A percentile compares a stretch with the other conserved stretches of the same genome.
Conservation (phyloP, 2,329 filamentous ascomycete species). For the Monosporascus sp. region DNA sequence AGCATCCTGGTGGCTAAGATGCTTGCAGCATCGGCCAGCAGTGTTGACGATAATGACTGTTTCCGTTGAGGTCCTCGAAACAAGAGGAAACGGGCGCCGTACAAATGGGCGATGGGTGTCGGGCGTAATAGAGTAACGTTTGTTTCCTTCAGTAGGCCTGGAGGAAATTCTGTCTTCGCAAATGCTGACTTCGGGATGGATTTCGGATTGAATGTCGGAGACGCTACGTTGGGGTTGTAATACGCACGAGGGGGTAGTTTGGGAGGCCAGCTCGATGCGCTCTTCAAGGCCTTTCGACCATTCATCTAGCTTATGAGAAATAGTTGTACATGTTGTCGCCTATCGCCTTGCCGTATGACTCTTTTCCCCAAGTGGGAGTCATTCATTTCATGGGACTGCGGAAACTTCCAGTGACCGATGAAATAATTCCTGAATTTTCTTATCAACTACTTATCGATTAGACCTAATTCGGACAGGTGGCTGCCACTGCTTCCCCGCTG, state of each 20-base stretch:
- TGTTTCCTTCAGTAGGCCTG: conserved; percentile 7
- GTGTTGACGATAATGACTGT: neutral
- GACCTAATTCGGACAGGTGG: too few species aligned
- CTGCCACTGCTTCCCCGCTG: too few species aligned
- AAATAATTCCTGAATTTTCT: too few species aligned
- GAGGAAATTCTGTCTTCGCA: conserved; percentile 6
- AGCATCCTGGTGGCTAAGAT: conserved; percentile 51
- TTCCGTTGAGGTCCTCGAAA: neutral
- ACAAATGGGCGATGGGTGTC: neutral
- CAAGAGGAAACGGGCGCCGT: conserved; percentile 8
- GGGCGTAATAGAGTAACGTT: conserved; percentile 5
- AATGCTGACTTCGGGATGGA: conserved; percentile 5
- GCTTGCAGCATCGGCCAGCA: neutral
- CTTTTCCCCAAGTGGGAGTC: neutral
- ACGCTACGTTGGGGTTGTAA: conserved; percentile 2
- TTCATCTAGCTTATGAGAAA: conserved; percentile 2
- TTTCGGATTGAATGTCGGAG: neutral
- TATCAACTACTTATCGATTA: neutral
- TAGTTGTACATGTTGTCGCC: neutral
- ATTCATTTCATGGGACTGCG: too few species aligned
- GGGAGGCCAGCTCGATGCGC: neutral
- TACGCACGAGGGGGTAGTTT: neutral
- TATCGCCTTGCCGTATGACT: neutral
- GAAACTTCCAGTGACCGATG: too few species aligned
- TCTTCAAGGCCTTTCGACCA: conserved; percentile 1